A percentile compares a stretch with the other conserved stretches of the same genome.
These are phyloP conservation scores for Peronospora belbahrii DNA, from an alignment of 352 stramenopile genomes.

Conservation along the genomic window DNA sequence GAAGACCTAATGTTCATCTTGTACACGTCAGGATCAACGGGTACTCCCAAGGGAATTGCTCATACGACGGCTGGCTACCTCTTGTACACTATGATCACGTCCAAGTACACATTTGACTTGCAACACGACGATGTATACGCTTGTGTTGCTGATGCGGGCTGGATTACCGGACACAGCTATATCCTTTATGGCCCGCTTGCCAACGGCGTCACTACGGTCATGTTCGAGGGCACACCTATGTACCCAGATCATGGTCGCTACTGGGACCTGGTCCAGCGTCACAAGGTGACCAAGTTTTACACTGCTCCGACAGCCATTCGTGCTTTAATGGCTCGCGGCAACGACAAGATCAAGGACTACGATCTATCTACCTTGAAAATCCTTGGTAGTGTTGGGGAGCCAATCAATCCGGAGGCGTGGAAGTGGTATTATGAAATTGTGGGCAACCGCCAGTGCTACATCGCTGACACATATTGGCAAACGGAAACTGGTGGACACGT, in stretches of 20 bases:
- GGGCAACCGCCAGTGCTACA: slow-evolving; percentile 82
- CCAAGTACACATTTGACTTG: slow-evolving; percentile 92
- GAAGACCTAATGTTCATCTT: slow-evolving; percentile 97
- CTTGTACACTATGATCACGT: slow-evolving; percentile 91
- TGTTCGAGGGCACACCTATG: slow-evolving; percentile 97
- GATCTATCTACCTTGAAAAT: slow-evolving; percentile 81
- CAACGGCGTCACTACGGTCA: slow-evolving; percentile 95
- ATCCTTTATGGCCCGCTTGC: slow-evolving; percentile 96
- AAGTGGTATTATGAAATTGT: slow-evolving; percentile 96
- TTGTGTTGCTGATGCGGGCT: slow-evolving; percentile 93
- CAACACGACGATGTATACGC: slow-evolving; percentile 90
- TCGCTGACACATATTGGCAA: slow-evolving; percentile 98
- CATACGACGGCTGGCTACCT: slow-evolving; percentile 95
- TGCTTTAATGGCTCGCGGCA: slow-evolving; percentile 94
- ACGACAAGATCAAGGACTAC: slow-evolving; percentile 85
- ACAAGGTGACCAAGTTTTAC: slow-evolving; percentile 96
- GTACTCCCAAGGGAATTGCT: slow-evolving; percentile 92
- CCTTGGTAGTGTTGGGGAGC: slow-evolving; percentile 96
- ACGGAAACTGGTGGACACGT: slow-evolving; percentile 96
- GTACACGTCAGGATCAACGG: slow-evolving; percentile 96
- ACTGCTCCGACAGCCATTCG: slow-evolving; percentile 94
- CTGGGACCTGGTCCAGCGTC: slow-evolving; percentile 94
- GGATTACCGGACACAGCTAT: slow-evolving; percentile 96
- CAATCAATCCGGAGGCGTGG: slow-evolving; percentile 97
- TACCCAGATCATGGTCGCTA: slow-evolving; percentile 94